Conservation (phyloP, 2,329 filamentous ascomycete species). For the Zymoseptoria tritici region DNA sequence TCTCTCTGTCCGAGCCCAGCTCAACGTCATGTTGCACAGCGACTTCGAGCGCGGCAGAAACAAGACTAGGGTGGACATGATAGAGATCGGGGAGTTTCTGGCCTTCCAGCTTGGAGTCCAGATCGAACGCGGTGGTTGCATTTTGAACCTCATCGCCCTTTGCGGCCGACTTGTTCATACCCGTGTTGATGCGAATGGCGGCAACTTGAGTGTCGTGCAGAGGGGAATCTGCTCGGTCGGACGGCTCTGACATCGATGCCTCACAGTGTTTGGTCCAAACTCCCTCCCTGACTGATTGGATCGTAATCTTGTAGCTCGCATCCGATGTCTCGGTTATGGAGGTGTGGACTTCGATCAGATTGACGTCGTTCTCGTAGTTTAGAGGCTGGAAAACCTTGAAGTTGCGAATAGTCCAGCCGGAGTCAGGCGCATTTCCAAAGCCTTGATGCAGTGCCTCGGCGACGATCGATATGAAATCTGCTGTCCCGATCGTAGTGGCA, state of each 20-base stretch:
- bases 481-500: neutral
- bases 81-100: neutral
- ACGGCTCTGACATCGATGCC: neutral
- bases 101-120: neutral
- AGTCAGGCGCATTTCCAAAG: neutral
- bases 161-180: neutral
- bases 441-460: neutral
- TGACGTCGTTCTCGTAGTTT: neutral
- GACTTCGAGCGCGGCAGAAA: neutral
- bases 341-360: neutral
- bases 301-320: neutral
- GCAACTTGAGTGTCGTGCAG: neutral
- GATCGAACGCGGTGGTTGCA: neutral
- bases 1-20: neutral
- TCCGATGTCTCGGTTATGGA: neutral
- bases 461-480: neutral
- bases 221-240: neutral
- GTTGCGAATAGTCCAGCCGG: neutral
- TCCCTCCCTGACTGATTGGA: neutral
- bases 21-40: neutral
- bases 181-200: neutral
- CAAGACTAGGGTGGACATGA: neutral
- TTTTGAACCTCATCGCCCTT: neutral
- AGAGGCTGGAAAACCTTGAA: neutral
- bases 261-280: neutral